Evolutionary conservation across 2,329 filamentous ascomycete genomes (phyloP).

Genomic region (Parafenestella ontariensis): DNA sequence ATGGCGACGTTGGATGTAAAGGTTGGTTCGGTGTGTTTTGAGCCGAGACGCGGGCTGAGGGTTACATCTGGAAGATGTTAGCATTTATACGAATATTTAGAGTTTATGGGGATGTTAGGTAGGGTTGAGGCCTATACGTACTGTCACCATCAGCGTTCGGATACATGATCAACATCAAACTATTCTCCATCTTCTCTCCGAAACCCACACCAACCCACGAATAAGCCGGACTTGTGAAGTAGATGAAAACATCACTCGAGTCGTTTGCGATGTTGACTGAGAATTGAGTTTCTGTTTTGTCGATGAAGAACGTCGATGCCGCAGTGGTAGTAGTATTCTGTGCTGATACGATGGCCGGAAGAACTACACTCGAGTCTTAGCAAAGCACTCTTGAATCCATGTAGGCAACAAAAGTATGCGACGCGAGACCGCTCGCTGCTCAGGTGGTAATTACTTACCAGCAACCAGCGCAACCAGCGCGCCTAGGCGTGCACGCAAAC

Average conservation of each 20-base stretch:
- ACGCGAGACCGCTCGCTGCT: background rate
- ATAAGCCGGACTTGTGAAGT: constrained; percentile 45
- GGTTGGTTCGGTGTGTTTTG: constrained; percentile 46
- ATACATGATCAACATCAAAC: constrained; percentile 56
- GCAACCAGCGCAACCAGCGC: constrained; percentile 16
- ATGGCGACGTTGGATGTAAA: constrained; percentile 38
- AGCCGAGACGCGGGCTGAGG: constrained; percentile 46
- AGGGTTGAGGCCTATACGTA: constrained; percentile 12
- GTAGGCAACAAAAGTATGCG: background rate
- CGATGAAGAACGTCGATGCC: constrained; percentile 43
- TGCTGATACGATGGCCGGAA: constrained; percentile 18
- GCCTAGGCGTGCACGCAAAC: constrained; percentile 2
- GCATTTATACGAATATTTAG: background rate
- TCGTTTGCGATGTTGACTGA: constrained; percentile 44
- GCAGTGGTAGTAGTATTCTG: constrained; percentile 22
- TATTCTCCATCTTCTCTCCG: constrained; percentile 52
- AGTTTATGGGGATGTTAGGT: background rate
- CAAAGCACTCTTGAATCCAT: background rate
- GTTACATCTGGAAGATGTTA: constrained; percentile 41
- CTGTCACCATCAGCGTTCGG: constrained; percentile 43
- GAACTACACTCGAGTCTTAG: constrained; percentile 15
- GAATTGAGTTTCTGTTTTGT: constrained; percentile 44
- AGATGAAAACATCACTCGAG: constrained; percentile 44
- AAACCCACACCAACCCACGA: constrained; percentile 56
- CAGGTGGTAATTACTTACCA: constrained; percentile 14